Evolutionary conservation across 2,329 filamentous ascomycete genomes (phyloP).

Genomic region (Byssoonygena ceratinophila): DNA sequence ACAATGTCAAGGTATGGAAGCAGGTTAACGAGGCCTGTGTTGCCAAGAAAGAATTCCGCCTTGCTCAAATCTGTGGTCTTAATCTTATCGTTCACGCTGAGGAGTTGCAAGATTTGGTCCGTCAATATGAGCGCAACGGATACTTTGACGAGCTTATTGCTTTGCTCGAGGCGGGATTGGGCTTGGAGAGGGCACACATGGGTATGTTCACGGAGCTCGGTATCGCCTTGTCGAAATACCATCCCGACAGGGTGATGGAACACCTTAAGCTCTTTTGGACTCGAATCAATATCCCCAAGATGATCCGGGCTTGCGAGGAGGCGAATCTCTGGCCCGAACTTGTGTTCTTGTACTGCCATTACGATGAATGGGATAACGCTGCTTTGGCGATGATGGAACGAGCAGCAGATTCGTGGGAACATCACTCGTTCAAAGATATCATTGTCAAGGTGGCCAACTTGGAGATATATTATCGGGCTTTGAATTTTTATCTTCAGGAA

Average conservation of each 20-base stretch:
- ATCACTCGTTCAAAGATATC: constrained; percentile 99
- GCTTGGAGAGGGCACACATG: constrained; percentile 86
- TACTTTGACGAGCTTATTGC: constrained; percentile 98
- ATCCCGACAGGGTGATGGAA: constrained; percentile 93
- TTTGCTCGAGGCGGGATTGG: constrained; percentile 86
- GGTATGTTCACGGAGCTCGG: constrained; percentile 92
- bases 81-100: constrained; percentile 97
- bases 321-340: constrained; percentile 95
- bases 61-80: constrained; percentile 96
- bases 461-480: constrained; percentile 95
- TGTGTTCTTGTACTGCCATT: constrained; percentile 96
- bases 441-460: constrained; percentile 95
- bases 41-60: constrained; percentile 94
- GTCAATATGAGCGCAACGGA: constrained; percentile 91
- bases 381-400: constrained; percentile 96
- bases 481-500: constrained; percentile 96
- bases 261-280: constrained; percentile 98
- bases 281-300: constrained; percentile 93
- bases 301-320: constrained; percentile 86
- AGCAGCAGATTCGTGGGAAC: constrained; percentile 95
- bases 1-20: constrained; percentile 99
- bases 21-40: constrained; percentile 96
- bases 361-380: constrained; percentile 96
- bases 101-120: constrained; percentile 82
- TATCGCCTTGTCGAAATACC: constrained; percentile 86